Evolutionary conservation across 192 early-diverging fungal genomes (phyloP).

Genomic region (Coemansia pectinata): DNA sequence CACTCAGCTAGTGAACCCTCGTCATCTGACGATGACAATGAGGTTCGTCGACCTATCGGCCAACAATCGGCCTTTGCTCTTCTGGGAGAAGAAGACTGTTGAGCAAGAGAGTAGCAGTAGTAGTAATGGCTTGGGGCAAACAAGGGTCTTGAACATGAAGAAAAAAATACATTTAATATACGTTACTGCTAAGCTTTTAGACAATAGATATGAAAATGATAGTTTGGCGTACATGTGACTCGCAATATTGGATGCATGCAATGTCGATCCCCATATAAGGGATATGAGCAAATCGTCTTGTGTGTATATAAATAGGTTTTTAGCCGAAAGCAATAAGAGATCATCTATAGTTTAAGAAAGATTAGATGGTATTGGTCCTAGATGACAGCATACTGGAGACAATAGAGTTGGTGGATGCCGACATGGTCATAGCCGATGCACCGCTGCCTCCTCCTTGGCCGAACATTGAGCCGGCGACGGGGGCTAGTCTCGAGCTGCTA

Average conservation of each 20-base stretch:
- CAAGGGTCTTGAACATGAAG: conserved; percentile 1
- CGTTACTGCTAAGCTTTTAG: not conserved
- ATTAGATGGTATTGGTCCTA: conserved; percentile 46
- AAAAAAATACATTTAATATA: not conserved
- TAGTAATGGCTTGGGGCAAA: not conserved
- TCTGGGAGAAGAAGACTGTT: conserved; percentile 40
- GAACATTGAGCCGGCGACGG: conserved; percentile 35
- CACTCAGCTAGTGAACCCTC: not conserved
- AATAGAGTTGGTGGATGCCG: conserved; percentile 31
- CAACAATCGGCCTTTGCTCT: conserved; percentile 51
- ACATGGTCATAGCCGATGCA: conserved; percentile 19
- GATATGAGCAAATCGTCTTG: not conserved
- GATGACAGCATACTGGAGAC: conserved; percentile 45
- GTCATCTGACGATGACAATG: conserved; percentile 17
- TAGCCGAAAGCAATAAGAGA: conserved; percentile 11
- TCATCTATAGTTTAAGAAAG: conserved; percentile 4
- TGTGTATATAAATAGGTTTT: not conserved
- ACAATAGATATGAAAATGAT: not conserved
- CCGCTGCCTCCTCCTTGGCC: conserved; percentile 14
- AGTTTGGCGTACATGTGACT: not conserved
- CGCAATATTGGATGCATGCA: conserved; percentile 4
- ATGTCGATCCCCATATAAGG: not conserved
- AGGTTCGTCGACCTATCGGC: conserved; percentile 24
- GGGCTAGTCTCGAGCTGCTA: conserved; percentile 34
- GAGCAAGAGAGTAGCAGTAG: not conserved